Conservation (phyloP, 345 rosid genomes). For the Rhizophora apiculata region DNA sequence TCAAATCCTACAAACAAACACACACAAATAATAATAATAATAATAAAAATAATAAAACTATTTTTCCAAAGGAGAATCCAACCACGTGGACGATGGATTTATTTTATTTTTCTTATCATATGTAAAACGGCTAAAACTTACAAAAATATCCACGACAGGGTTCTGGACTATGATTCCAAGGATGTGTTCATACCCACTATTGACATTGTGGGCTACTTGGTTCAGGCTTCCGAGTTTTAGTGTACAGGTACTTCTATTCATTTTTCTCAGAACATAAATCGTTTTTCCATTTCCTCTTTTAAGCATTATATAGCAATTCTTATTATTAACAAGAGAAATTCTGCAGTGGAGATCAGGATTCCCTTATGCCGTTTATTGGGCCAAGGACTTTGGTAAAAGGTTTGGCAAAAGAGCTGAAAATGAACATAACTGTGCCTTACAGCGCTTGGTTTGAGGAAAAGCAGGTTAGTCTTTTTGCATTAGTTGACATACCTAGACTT, state of each 20-base stretch:
- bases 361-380: slow-evolving; percentile 18
- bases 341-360: slow-evolving; percentile 30
- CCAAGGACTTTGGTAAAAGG: slow-evolving; percentile 11
- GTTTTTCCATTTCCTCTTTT: neutral
- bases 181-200: neutral
- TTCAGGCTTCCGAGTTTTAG: slow-evolving; percentile 6
- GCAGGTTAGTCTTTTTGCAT: slow-evolving; percentile 12
- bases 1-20: too few species aligned
- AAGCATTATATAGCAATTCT: neutral
- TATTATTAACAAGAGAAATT: neutral
- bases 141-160: neutral
- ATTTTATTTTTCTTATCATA: too few species aligned
- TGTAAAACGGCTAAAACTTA: too few species aligned
- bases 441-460: slow-evolving; percentile 19
- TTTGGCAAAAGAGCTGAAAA: slow-evolving; percentile 4
- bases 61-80: too few species aligned
- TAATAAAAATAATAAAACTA: too few species aligned
- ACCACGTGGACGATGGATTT: too few species aligned
- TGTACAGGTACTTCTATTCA: neutral
- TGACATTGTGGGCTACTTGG: neutral
- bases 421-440: slow-evolving; percentile 14
- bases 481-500: too few species aligned
- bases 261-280: too few species aligned
- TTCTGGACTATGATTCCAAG: neutral
- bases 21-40: too few species aligned